These are phyloP conservation scores for Pseudonitzschia multistriata DNA, from an alignment of 108 stramenopile species.

Conservation along the genomic window DNA sequence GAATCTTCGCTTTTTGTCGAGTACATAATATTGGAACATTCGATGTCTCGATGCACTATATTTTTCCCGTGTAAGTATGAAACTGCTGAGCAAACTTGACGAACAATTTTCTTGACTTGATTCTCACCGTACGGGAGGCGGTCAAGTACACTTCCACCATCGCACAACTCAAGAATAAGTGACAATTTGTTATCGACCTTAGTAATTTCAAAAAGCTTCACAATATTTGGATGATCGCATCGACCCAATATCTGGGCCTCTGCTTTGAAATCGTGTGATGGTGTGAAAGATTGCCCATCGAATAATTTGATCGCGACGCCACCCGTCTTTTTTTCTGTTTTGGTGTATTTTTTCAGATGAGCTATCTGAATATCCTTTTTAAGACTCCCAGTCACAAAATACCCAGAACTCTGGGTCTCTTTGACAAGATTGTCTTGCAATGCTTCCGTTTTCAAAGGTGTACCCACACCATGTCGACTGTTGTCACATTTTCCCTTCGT, in stretches of 20 bases:
- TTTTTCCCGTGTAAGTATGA: conserved; percentile 80
- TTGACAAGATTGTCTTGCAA: conserved; percentile 28
- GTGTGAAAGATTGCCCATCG: conserved; percentile 44
- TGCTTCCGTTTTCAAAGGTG: neutral
- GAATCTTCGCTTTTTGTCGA: conserved; percentile 42
- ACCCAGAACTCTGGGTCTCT: conserved; percentile 15
- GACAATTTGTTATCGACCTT: conserved; percentile 54
- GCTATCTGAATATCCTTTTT: conserved; percentile 19
- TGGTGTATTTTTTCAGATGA: conserved; percentile 25
- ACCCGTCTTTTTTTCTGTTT: conserved; percentile 24
- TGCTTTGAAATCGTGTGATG: conserved; percentile 57
- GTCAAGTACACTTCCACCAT: conserved; percentile 82
- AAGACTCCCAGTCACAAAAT: conserved; percentile 13
- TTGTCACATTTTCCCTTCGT: neutral
- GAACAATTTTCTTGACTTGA: conserved; percentile 56
- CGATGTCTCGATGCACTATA: conserved; percentile 89
- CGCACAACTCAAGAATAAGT: conserved; percentile 71
- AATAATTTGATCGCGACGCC: conserved; percentile 42
- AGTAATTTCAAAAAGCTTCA: conserved; percentile 77
- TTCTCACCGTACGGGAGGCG: conserved; percentile 78
- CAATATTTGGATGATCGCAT: conserved; percentile 90
- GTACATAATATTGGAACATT: conserved; percentile 87
- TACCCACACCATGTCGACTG: neutral
- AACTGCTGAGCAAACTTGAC: conserved; percentile 55
- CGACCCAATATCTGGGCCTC: conserved; percentile 71